Evolutionary conservation across 139 green algal genomes (phyloP).

Genomic region (Microglena sp.): DNA sequence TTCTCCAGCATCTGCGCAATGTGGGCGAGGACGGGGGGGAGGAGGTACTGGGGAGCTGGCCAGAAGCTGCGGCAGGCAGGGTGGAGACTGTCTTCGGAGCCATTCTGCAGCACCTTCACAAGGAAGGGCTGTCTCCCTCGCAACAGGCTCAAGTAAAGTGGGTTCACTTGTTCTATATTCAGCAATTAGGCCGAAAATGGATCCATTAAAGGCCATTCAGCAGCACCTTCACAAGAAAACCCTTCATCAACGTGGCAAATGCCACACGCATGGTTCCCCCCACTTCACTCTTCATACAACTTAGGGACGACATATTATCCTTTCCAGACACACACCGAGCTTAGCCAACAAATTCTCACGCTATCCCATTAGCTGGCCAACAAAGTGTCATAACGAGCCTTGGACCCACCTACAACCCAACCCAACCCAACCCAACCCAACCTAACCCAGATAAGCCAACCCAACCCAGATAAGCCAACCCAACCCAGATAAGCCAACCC

Average conservation of each 20-base stretch:
- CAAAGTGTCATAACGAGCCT: too few relatives aligned
- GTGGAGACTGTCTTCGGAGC: slow-evolving; percentile 27
- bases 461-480: too few relatives aligned
- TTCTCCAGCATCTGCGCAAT: slow-evolving; percentile 39
- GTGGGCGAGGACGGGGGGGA: slow-evolving; percentile 39
- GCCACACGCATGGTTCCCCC: slow-evolving; percentile 39
- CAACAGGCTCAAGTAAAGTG: slow-evolving; percentile 5
- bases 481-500: too few relatives aligned
- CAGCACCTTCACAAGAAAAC: too few relatives aligned
- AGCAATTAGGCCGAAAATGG: too few relatives aligned
- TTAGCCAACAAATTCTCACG: too few relatives aligned
- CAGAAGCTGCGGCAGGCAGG: slow-evolving; percentile 5
- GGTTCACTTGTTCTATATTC: not conserved
- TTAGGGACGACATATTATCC: slow-evolving; percentile 39
- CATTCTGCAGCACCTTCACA: slow-evolving; percentile 38
- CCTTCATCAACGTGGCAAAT: slow-evolving; percentile 53
- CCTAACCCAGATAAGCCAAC: too few relatives aligned
- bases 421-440: too few relatives aligned
- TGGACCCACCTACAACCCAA: too few relatives aligned
- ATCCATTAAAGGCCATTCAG: too few relatives aligned
- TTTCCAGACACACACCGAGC: too few relatives aligned
- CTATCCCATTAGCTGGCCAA: too few relatives aligned
- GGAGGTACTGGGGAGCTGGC: slow-evolving; percentile 42
- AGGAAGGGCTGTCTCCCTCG: slow-evolving; percentile 29
- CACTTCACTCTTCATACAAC: slow-evolving; percentile 33